Base-by-base conservation (phyloP, 2,329 filamentous ascomycete genomes). In the Fusarium goolgardi region DNA sequence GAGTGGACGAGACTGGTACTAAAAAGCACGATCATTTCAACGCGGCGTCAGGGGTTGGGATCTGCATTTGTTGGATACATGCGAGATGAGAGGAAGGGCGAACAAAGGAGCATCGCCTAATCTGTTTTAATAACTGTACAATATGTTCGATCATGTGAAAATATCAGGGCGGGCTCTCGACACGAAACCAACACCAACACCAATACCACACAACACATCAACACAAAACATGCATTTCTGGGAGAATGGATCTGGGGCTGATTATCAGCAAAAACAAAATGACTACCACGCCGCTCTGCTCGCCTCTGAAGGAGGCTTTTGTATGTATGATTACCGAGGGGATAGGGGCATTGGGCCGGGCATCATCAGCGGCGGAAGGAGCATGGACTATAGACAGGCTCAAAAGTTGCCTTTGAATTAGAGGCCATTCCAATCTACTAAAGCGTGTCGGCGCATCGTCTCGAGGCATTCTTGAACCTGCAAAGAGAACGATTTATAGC, bases 1-100 rank as follows among this genome's bases (percentile, higher is more conserved):
- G 90, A 96, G 93, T 79, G 95, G 92, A 57, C 89, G 96, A 75
- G 96, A 99, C 82, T 98, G 86, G 80, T 86, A 87, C 72, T 88
- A 81, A 81, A 54, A 37, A 37, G 47, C 40, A 53, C 53, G 54
- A 56, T 67, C 47, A 59, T 60, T 70, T 59, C 54, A 55, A 64
- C 50, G 59, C 47, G 65, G 72, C 69, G 72, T 72, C 67, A 71
- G 63, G 64, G 56, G 56, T 60, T 66, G 67, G 63, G 49, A 49
- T 59, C 50, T 62, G 56, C 60, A 61, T 65, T 64, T 70, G 61
- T 68, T 71, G 67, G 63, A 68, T 71, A 67, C 63, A 50, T 56
- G 43, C 59, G 59, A 72, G 51, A 69, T 56, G 63, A 56, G 54
- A 65, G 43, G 64, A 59, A 23, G 44, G 59, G 58, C 63, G 58